Conservation (phyloP, 352 stramenopile genomes). For the Globisporangium irregulare region DNA sequence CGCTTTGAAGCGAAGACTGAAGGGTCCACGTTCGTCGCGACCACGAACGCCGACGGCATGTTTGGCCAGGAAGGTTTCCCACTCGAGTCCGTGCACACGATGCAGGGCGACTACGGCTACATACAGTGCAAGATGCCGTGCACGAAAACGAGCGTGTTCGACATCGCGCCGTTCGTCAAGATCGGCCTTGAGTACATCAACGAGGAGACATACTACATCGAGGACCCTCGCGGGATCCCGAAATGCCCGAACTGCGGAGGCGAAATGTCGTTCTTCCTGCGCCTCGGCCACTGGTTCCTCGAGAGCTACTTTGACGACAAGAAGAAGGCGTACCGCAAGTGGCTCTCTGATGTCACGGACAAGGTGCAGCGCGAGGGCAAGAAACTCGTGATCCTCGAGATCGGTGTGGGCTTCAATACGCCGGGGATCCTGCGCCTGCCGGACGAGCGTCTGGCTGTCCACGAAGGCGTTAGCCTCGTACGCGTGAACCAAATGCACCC, state of each 20-base stretch:
- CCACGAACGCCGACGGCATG: conserved; percentile 68
- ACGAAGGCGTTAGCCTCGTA: conserved; percentile 46
- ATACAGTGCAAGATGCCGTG: conserved; percentile 56
- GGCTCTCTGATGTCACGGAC: conserved; percentile 29
- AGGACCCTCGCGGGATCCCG: conserved; percentile 45
- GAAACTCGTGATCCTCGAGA: conserved; percentile 67
- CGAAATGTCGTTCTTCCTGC: conserved; percentile 47
- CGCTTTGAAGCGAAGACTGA: conserved; percentile 25
- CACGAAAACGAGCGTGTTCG: conserved; percentile 43
- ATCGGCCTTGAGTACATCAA: conserved; percentile 49
- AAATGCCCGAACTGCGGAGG: conserved; percentile 51
- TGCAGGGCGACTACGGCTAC: conserved; percentile 62
- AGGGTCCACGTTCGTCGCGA: conserved; percentile 59
- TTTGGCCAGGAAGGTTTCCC: conserved; percentile 72
- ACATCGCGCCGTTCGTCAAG: conserved; percentile 51
- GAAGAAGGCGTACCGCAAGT: conserved; percentile 37
- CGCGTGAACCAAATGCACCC: conserved; percentile 54
- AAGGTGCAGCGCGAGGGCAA: conserved; percentile 34
- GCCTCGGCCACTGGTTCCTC: conserved; percentile 48
- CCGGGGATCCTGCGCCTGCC: conserved; percentile 54
- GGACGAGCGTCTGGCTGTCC: conserved; percentile 43
- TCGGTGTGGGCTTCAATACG: conserved; percentile 74
- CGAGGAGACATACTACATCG: conserved; percentile 48
- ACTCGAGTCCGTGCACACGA: conserved; percentile 45
- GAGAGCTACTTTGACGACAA: conserved; percentile 37